Evolutionary conservation across 2,329 filamentous ascomycete genomes (phyloP), one percentile per base, ranked within the genome.

Genomic region (Arthrocladium fulminans): DNA sequence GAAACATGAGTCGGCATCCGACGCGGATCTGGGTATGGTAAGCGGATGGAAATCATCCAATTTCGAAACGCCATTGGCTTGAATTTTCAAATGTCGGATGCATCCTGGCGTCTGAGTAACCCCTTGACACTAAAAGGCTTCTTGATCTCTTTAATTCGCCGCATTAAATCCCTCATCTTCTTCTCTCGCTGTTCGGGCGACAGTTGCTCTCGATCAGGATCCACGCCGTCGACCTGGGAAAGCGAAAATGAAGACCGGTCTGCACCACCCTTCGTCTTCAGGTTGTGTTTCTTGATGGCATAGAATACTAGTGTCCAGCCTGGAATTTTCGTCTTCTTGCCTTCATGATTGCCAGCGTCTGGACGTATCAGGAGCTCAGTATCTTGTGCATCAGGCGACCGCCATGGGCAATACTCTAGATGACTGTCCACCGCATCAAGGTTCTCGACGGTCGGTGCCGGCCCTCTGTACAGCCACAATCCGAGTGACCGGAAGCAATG

Each of bases 401-500:
- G 41, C 86, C 86, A 92, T 1, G 86, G 86, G 57, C 86, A 92
- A 60, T 89, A 92, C 60, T 87, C 85, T 52, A 87, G 79, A 64
- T 92, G 86, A 63, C 89, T 84, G 3, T 75, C 74, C 1, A 83
- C 67, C 3, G 81, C 79, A 59, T 90, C 81, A 1, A 92, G 73
- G 48, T 79, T 75, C 24, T 84, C 76, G 58, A 79, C 77, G 65
- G 83, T 88, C 64, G 81, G 83, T 60, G 81, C 84, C 8, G 54
- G 47, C 30, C 54, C 54, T 17, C 56, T 50, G 64, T 94, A 97
- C 72, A 98, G 84, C 92, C 92, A 98, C 2, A 98, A 73, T 0
- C 92, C 92, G 0, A 97, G 73, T 1, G 89, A 81, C 51, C 92
- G 81, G 60, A 94, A 85, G 63, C 92, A 98, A 17, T 87, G 86